Evolutionary conservation across 371 early-diverging fungal genomes (phyloP).

Genomic region (Funneliformis caledonium): DNA sequence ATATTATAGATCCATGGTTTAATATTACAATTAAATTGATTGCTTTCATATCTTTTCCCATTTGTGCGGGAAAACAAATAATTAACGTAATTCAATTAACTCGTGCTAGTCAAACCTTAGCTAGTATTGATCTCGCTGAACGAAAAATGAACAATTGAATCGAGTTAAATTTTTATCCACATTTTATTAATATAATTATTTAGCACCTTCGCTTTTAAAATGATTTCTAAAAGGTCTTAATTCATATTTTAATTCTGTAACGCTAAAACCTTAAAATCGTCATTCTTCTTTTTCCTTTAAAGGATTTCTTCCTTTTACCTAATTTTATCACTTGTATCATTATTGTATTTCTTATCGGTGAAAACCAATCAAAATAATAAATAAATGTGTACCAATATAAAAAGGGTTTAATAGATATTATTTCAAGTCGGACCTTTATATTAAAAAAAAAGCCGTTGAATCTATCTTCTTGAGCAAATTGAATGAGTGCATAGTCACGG

Average conservation of each 20-base stretch:
- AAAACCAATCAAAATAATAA: background rate
- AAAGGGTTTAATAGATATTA: background rate
- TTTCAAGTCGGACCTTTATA: background rate
- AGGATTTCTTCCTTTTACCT: background rate
- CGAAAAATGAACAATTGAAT: conserved; percentile 37
- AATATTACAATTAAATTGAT: conserved; percentile 23
- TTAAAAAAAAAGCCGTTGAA: background rate
- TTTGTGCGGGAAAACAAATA: conserved; percentile 86
- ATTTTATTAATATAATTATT: too few species aligned
- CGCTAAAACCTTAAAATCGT: too few species aligned
- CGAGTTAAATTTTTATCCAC: too few species aligned
- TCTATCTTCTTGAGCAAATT: background rate
- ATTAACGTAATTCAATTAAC: conserved; percentile 92
- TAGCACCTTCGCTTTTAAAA: too few species aligned
- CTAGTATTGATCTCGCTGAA: conserved; percentile 70
- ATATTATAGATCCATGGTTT: background rate
- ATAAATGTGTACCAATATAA: background rate
- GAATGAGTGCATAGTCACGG: background rate
- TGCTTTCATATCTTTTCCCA: conserved; percentile 68
- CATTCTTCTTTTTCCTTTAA: background rate
- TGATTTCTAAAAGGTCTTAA: too few species aligned
- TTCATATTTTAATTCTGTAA: too few species aligned
- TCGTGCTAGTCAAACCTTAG: conserved; percentile 82
- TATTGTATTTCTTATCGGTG: background rate
- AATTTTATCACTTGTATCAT: background rate